Conservation (phyloP, 1,284 basidiomycete species). For the Apiotrichum porosum region DNA sequence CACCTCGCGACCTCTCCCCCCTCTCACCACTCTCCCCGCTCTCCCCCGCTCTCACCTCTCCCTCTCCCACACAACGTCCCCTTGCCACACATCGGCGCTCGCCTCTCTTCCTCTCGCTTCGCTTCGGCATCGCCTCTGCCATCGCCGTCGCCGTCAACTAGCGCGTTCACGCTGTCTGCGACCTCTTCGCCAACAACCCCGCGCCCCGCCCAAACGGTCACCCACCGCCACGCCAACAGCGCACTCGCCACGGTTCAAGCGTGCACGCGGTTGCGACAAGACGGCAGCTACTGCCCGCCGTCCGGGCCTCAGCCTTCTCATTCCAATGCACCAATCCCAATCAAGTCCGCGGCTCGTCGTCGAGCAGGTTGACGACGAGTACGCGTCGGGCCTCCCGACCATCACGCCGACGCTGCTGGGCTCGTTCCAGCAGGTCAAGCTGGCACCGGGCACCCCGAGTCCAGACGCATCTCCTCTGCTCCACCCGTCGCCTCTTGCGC, state of each 20-base stretch:
- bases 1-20: constrained; percentile 4
- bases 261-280: too few relatives aligned
- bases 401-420: constrained; percentile 7
- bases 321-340: too few relatives aligned
- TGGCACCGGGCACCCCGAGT: constrained; percentile 1
- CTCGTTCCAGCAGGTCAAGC: constrained; percentile 12
- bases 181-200: not conserved
- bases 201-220: not conserved
- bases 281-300: too few relatives aligned
- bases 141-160: not conserved
- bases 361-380: not conserved
- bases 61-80: not conserved
- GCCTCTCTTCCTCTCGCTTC: not conserved
- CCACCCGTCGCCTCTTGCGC: too few relatives aligned
- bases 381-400: not conserved
- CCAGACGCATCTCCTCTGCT: not conserved
- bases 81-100: too few relatives aligned
- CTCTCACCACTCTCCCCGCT: not conserved
- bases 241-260: too few relatives aligned
- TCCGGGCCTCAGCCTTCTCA: too few relatives aligned
- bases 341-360: not conserved
- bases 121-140: not conserved
- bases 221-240: too few relatives aligned
- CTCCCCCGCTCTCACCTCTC: not conserved
- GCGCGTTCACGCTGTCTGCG: not conserved